Conservation (phyloP, 306 rosid genomes). For the Aeschynomene evenia region DNA sequence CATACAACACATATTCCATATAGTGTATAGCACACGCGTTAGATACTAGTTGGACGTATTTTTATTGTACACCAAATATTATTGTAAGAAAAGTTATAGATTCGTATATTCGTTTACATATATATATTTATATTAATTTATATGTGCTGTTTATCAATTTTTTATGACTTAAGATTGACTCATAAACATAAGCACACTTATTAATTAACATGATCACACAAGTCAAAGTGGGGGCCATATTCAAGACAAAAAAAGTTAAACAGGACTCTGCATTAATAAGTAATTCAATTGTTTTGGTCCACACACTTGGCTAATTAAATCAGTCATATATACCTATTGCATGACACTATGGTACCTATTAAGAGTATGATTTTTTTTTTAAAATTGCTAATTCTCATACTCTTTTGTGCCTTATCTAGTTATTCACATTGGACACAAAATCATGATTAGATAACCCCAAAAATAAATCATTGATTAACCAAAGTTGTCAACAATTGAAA, state of each 20-base stretch:
- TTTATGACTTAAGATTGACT: background rate
- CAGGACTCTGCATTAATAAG: background rate
- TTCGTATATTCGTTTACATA: background rate
- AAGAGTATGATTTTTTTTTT: too few relatives aligned
- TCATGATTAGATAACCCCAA: constrained; percentile 25
- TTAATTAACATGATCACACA: background rate
- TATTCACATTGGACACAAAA: constrained; percentile 16
- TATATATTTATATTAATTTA: too few relatives aligned
- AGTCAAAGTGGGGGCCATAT: background rate
- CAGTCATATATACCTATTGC: constrained; percentile 8
- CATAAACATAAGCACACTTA: background rate
- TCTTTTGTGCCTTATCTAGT: constrained; percentile 32
- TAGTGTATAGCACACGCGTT: too few relatives aligned
- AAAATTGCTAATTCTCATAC: constrained; percentile 7
- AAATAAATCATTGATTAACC: background rate
- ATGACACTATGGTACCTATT: background rate
- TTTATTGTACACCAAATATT: too few relatives aligned
- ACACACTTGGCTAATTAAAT: constrained; percentile 20
- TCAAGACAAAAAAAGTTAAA: background rate
- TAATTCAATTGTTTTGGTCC: constrained; percentile 21
- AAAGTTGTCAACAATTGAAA: constrained; percentile 22
- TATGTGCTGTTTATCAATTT: background rate
- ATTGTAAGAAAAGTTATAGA: background rate
- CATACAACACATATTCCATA: too few relatives aligned
- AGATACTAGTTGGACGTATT: too few relatives aligned